phyloP scores from a whole-genome alignment of 106 monocot genomes.

The Posidonia australis region DNA sequence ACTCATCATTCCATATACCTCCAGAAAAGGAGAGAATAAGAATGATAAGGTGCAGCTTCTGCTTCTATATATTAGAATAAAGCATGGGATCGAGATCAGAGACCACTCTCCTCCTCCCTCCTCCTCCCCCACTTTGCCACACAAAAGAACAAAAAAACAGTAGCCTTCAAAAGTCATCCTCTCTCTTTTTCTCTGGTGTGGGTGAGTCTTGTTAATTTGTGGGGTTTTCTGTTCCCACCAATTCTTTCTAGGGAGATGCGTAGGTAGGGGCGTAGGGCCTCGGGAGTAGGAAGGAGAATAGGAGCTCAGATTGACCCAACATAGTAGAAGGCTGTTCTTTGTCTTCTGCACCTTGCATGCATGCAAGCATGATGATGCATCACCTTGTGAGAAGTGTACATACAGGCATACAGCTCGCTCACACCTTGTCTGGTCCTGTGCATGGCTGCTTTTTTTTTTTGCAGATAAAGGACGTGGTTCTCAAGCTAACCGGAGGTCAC shows the following conservation, averaged over 20 bases:
- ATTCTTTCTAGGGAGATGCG: too few relatives aligned
- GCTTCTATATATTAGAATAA: background rate
- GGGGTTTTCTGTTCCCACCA: background rate
- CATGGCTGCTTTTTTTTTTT: background rate
- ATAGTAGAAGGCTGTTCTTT: background rate
- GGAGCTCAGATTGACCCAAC: too few relatives aligned
- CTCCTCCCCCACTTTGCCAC: background rate
- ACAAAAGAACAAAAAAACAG: conserved; percentile 6
- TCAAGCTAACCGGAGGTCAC: conserved; percentile 64
- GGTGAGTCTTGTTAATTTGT: background rate
- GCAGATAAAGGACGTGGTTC: conserved; percentile 90
- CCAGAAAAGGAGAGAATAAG: background rate
- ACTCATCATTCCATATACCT: background rate
- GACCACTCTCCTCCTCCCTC: background rate
- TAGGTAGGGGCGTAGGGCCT: too few relatives aligned
- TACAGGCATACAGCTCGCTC: too few relatives aligned
- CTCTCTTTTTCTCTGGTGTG: background rate
- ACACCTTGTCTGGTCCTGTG: too few relatives aligned
- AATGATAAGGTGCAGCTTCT: too few relatives aligned
- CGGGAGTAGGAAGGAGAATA: background rate
- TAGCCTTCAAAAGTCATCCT: background rate
- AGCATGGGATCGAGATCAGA: background rate
- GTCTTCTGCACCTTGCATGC: background rate
- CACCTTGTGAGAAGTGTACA: too few relatives aligned
- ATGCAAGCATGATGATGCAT: too few relatives aligned